These are phyloP conservation scores for Saccharomycopsis malanga DNA, from an alignment of 805 yeast genomes.

Conservation along the genomic window DNA sequence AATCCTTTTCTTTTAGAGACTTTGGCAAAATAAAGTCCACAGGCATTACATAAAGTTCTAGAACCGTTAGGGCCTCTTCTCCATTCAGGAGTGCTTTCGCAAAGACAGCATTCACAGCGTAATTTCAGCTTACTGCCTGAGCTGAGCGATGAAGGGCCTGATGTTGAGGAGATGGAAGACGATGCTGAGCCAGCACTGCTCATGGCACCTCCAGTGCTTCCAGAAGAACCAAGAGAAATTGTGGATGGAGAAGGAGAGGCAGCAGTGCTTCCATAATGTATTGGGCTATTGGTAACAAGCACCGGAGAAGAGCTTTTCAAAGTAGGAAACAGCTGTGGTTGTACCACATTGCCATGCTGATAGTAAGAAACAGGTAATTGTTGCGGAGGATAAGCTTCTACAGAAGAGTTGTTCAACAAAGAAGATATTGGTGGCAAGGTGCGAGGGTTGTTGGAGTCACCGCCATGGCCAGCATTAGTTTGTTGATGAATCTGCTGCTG, in stretches of 20 bases:
- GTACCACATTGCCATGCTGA: background rate
- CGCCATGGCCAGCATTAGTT: background rate
- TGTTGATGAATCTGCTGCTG: background rate
- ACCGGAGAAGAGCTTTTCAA: background rate
- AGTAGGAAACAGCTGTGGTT: background rate
- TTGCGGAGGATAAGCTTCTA: background rate
- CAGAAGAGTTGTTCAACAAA: background rate
- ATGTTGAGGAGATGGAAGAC: background rate
- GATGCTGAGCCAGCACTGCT: background rate
- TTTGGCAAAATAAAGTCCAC: conserved; percentile 72
- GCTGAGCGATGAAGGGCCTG: background rate
- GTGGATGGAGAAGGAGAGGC: background rate
- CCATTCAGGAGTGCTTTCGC: conserved; percentile 73
- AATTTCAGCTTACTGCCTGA: background rate
- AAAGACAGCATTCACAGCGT: conserved; percentile 43
- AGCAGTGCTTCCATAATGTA: background rate
- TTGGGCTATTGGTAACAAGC: conserved; percentile 1
- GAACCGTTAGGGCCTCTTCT: conserved; percentile 74
- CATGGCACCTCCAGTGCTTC: background rate
- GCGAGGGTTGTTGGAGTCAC: background rate
- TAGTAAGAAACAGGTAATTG: background rate
- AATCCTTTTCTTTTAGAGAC: conserved; percentile 53
- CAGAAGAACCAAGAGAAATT: background rate
- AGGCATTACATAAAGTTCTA: conserved; percentile 73
- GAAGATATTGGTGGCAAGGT: conserved; percentile 16